Base-by-base conservation (phyloP, 306 rosid genomes). In the Lathyrus sativus region DNA sequence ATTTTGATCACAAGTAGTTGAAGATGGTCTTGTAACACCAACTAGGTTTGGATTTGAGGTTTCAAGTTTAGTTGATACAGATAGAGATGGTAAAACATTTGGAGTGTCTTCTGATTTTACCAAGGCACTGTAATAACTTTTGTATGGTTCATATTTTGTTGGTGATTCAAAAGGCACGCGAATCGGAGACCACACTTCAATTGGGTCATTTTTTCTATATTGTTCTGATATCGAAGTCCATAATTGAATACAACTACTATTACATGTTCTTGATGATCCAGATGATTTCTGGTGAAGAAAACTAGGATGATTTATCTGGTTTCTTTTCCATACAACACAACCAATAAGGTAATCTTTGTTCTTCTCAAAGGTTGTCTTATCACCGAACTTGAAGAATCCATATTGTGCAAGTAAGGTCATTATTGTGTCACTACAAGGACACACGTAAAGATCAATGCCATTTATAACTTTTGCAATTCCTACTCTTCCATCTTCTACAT, bases 361-460 rank as follows among this genome's bases (percentile, higher is more conserved):
- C 67, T 17, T 8, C 9, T 17, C 15, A 11, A 37, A 10, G 14
- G 31, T 3, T 5, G 7, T 35, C 3, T 7, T 60, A 0, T 29
- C 65, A 7, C 9, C 10, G n/a, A 37, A 10, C 15, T 15, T 17
- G 8, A 37, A 17, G 29, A 18, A 61, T 0, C 48, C 49, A 38
- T 38, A 4, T 11, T 28, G 18, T 38, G 15, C 33, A 19, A 61
- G 67, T 39, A 61, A 10, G 49, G 49, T 61, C 15, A 61, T 5
- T 61, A 61, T 61, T 38, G 13, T 38, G 19, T 38, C 17, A 17
- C 10, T 38, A 9, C 17, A 48, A 38, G 67, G 67, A 38, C 67
- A 61, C 15, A 61, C 33, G 10, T 61, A 61, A 61, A 61, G 67
- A 18, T 61, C 48, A 61, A 61, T 10, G 5, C 67, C 67, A 18